Base-by-base conservation (phyloP, 2,329 filamentous ascomycete species). In the Elsinoe arachidis region DNA sequence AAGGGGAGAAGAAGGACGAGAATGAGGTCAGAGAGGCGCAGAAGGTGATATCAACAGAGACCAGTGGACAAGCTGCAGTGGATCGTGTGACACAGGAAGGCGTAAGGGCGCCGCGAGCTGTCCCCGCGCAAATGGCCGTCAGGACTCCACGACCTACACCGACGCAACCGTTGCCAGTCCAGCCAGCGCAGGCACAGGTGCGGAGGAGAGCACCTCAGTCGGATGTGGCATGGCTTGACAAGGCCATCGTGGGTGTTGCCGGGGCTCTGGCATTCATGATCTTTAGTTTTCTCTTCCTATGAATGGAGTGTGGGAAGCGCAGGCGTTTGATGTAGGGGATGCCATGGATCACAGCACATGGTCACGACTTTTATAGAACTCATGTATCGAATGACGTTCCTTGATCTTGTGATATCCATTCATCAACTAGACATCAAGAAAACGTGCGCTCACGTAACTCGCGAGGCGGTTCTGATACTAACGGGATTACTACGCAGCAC, bases 211-310 rank as follows among this genome's bases (percentile, higher is more conserved):
- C 56, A 15, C 51, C 56, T 35, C 56, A 33, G 7, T 46, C 56
- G 33, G 57, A 60, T 7, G 46, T 55, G 10, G 58, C 54, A 41
- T 95, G 89, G 87, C 77, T 96, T 15, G 91, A 96, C 70, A 82
- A 88, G 61, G 80, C 85, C 37, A 96, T 96, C 62, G 82, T 85
- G 19, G 85, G 82, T 5, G 72, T 96, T 15, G 75, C 88, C 0
- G 78, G 88, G 12, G 76, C 87, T 23, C 74, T 96, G 17, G 74
- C 84, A 2, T 81, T 88, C 19, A 81, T 95, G 76, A 74, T 96
- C 2, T 61, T 81, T 21, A 76, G 75, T 9, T 38, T 43, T 47
- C 41, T 56, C 2, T 56, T 56, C 54, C 23, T 56, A 15, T 56
- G 57, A 78, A 77, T 58, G 70, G 80, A 26, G 58, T 68, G 41